These are phyloP conservation scores for Limnanthes douglasii DNA, from an alignment of 345 rosid genomes.

Conservation along the genomic window DNA sequence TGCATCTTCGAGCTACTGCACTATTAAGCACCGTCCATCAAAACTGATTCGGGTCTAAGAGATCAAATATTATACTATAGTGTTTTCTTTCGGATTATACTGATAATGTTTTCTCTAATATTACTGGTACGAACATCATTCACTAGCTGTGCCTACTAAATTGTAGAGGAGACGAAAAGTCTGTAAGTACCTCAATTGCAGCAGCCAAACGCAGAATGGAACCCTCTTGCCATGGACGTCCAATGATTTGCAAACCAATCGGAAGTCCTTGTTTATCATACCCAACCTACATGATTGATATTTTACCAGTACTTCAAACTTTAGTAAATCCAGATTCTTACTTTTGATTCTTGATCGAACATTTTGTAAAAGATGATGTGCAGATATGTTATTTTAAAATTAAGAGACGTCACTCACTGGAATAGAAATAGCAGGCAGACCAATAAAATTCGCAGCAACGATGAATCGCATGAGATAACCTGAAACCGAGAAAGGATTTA, in stretches of 20 bases:
- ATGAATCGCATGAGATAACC: slow-evolving; percentile 66
- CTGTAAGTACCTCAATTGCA: slow-evolving; percentile 48
- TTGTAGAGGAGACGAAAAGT: neutral
- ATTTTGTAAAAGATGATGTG: too few relatives aligned
- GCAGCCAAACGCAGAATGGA: slow-evolving; percentile 50
- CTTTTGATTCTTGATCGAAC: too few relatives aligned
- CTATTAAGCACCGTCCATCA: neutral
- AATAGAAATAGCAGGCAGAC: slow-evolving; percentile 71
- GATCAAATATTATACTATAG: too few relatives aligned
- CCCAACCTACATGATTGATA: slow-evolving; percentile 32
- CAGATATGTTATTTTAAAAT: too few relatives aligned
- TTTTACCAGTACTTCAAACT: neutral
- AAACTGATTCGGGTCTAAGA: neutral
- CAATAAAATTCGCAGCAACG: slow-evolving; percentile 54
- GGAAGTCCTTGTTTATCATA: slow-evolving; percentile 86
- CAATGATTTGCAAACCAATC: slow-evolving; percentile 65
- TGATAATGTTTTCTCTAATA: neutral
- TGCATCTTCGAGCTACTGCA: neutral
- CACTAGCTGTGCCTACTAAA: neutral
- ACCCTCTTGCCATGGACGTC: slow-evolving; percentile 85
- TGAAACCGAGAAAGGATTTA: slow-evolving; percentile 7
- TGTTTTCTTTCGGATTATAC: too few relatives aligned
- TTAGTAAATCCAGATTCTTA: too few relatives aligned
- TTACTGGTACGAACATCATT: neutral
- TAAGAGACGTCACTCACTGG: slow-evolving; percentile 31